These are phyloP conservation scores for Cryptosporidium andersoni DNA, from an alignment of 169 alveolate species.

Conservation along the genomic window DNA sequence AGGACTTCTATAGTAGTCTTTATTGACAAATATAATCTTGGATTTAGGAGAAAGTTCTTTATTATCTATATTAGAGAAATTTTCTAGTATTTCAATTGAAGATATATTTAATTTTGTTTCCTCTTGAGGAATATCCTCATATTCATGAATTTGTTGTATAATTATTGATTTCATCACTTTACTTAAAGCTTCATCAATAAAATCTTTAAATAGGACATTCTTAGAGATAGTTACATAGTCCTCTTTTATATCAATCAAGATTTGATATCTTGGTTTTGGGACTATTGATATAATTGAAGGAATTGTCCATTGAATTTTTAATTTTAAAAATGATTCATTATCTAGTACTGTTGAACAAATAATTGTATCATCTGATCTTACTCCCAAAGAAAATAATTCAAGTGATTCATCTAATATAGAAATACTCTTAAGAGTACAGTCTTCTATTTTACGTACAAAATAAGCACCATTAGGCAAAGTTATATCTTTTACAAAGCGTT, in stretches of 20 bases:
- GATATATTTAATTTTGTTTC: too few species aligned
- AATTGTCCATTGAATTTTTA: slow-evolving; percentile 37
- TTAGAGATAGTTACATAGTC: slow-evolving; percentile 5
- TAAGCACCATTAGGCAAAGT: slow-evolving; percentile 19
- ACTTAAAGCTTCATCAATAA: neutral
- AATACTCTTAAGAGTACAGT: neutral
- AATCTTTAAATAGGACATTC: neutral
- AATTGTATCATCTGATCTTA: neutral
- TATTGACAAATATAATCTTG: too few species aligned
- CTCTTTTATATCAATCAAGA: neutral
- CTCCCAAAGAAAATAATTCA: neutral
- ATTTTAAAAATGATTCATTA: neutral
- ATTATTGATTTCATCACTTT: neutral
- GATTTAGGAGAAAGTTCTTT: too few species aligned
- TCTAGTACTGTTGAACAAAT: slow-evolving; percentile 3
- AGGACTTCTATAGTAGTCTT: too few species aligned
- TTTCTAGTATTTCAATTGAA: too few species aligned
- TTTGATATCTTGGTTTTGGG: slow-evolving; percentile 10
- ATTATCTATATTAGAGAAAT: too few species aligned
- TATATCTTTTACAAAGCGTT: neutral
- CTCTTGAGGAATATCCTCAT: neutral
- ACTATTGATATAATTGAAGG: slow-evolving; percentile 20
- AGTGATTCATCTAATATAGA: neutral
- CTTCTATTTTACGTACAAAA: slow-evolving; percentile 1
- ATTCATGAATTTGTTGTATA: neutral